Percentiles rank a stretch among this genome's conserved stretches.
These are phyloP conservation scores for Candida tropicalis DNA, from an alignment of 1,139 yeast genomes.

Conservation along the genomic window DNA sequence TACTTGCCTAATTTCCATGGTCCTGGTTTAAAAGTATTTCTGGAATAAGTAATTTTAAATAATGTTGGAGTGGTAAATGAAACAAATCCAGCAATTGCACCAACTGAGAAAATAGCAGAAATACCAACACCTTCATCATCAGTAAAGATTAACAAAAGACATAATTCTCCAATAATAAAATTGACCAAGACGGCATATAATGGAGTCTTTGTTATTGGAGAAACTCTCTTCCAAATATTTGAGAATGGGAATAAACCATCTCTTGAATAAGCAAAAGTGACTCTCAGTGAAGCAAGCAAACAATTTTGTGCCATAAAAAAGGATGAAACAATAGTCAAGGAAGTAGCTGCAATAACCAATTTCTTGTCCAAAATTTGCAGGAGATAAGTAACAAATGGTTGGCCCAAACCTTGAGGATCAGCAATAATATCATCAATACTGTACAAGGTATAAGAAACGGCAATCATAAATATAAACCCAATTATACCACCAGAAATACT, in stretches of 20 bases:
- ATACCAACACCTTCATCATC: slow-evolving; percentile 65
- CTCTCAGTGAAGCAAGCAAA: slow-evolving; percentile 71
- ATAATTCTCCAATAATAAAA: slow-evolving; percentile 56
- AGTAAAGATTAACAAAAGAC: slow-evolving; percentile 63
- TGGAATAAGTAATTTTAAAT: slow-evolving; percentile 59
- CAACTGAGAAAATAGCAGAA: slow-evolving; percentile 70
- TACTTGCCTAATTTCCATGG: slow-evolving; percentile 69
- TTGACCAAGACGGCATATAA: slow-evolving; percentile 71
- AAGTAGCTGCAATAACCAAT: slow-evolving; percentile 55
- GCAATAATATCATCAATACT: slow-evolving; percentile 53
- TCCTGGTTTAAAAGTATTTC: slow-evolving; percentile 59
- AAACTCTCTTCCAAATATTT: slow-evolving; percentile 54
- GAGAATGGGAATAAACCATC: slow-evolving; percentile 72
- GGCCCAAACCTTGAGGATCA: slow-evolving; percentile 58
- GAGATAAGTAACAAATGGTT: slow-evolving; percentile 64
- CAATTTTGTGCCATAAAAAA: slow-evolving; percentile 73
- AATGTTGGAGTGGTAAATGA: slow-evolving; percentile 71
- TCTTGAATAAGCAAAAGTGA: slow-evolving; percentile 68
- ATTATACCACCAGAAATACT: slow-evolving; percentile 62
- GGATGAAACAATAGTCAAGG: slow-evolving; percentile 61
- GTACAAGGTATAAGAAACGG: slow-evolving; percentile 66
- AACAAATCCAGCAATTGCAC: slow-evolving; percentile 72
- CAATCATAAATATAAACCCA: slow-evolving; percentile 66
- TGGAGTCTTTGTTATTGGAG: slow-evolving; percentile 62
- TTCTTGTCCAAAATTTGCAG: slow-evolving; percentile 51